Percentiles rank a stretch among this genome's conserved stretches.
phyloP scores from a whole-genome alignment of 2,329 filamentous ascomycete genomes.

The Xylaria multiplex region DNA sequence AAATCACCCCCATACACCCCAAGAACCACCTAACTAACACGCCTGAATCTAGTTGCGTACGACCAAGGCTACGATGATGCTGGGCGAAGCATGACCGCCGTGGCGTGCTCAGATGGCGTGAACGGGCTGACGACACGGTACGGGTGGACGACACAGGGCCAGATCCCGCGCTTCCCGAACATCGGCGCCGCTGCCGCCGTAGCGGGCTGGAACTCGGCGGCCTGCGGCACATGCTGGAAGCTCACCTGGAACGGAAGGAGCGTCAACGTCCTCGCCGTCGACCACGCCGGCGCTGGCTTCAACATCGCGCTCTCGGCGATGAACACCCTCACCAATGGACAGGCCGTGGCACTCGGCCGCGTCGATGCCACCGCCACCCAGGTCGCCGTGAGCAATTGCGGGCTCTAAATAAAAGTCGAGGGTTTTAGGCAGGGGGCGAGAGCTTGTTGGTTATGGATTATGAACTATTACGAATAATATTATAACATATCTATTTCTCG shows the following conservation, averaged over 20 bases:
- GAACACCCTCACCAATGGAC: constrained; percentile 64
- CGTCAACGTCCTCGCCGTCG: constrained; percentile 66
- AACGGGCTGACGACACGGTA: constrained; percentile 73
- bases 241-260: constrained; percentile 61
- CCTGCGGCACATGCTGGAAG: constrained; percentile 69
- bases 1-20: background rate
- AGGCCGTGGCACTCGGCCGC: constrained; percentile 61
- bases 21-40: constrained; percentile 32
- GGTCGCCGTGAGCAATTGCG: constrained; percentile 58
- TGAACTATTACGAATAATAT: too few relatives aligned
- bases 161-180: constrained; percentile 62
- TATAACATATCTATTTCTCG: too few relatives aligned
- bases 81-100: constrained; percentile 61
- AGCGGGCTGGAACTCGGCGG: constrained; percentile 64
- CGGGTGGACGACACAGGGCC: constrained; percentile 65
- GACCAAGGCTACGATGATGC: constrained; percentile 76
- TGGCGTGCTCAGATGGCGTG: constrained; percentile 74
- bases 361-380: constrained; percentile 60
- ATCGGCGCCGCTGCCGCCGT: constrained; percentile 65
- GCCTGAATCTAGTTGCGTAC: constrained; percentile 68
- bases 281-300: constrained; percentile 61
- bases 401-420: constrained; percentile 42
- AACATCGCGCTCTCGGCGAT: constrained; percentile 68
- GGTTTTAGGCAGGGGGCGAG: background rate
- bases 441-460: background rate